Evolutionary conservation across 2,329 filamentous ascomycete genomes (phyloP).

Genomic region (Aspergillus spinulosporus): DNA sequence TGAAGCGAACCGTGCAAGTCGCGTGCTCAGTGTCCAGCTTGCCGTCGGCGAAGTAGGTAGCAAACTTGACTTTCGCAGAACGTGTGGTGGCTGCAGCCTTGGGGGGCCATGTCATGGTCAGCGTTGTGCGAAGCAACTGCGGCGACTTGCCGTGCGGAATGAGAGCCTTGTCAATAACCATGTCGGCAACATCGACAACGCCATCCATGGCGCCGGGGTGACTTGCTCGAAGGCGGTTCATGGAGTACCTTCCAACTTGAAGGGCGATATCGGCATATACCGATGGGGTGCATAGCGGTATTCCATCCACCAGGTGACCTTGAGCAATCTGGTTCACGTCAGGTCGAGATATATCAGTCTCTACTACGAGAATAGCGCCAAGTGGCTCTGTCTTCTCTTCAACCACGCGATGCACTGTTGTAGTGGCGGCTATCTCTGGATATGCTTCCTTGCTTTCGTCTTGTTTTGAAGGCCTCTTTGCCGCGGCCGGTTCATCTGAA

Average conservation of each 20-base stretch:
- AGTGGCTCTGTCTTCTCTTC: conserved; percentile 1
- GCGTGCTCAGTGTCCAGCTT: conserved; percentile 3
- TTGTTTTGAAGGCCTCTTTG: too few species aligned
- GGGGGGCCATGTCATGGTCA: conserved; percentile 19
- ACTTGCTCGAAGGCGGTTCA: neutral
- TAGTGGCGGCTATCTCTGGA: neutral
- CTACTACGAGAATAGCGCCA: conserved; percentile 13
- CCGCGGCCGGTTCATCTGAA: too few species aligned
- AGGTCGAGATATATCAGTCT: conserved; percentile 21
- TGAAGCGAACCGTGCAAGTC: conserved; percentile 4
- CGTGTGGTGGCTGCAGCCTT: conserved; percentile 9
- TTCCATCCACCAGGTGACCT: conserved; percentile 28
- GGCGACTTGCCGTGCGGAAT: conserved; percentile 18
- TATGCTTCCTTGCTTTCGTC: too few species aligned
- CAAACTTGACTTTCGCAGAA: neutral
- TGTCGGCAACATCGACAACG: conserved; percentile 24
- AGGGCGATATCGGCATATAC: conserved; percentile 31
- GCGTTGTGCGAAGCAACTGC: conserved; percentile 19
- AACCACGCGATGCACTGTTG: neutral
- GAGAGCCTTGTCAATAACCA: conserved; percentile 27
- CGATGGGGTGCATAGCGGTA: conserved; percentile 25
- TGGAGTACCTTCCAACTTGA: conserved; percentile 17
- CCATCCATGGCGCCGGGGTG: conserved; percentile 15
- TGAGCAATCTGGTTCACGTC: conserved; percentile 21
- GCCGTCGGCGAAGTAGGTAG: conserved; percentile 1